Conservation (phyloP, 495 filamentous ascomycete genomes). For the Geoglossum glabrum region DNA sequence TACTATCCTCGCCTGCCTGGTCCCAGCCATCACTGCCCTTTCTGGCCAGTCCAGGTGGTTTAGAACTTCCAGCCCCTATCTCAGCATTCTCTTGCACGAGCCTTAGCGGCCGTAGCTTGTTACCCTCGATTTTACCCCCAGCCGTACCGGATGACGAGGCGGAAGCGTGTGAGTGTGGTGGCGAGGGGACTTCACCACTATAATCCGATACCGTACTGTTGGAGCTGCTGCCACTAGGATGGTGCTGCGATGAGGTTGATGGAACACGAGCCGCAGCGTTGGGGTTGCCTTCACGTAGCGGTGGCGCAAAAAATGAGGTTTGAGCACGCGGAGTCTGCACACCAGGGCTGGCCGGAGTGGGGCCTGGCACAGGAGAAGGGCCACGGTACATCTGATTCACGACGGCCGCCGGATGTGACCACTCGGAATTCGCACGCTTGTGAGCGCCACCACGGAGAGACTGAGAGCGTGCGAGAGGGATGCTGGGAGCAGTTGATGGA, state of each 20-base stretch:
- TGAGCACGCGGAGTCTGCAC: conserved; percentile 8
- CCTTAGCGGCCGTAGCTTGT: conserved; percentile 64
- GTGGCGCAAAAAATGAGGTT: conserved; percentile 28
- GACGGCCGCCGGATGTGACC: conserved; percentile 38
- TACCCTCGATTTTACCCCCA: conserved; percentile 41
- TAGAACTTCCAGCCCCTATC: conserved; percentile 8
- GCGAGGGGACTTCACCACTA: neutral
- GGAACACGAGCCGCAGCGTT: neutral
- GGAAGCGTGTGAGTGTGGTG: conserved; percentile 2
- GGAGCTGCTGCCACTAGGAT: conserved; percentile 31
- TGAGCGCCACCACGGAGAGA: conserved; percentile 34
- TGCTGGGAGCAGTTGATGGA: conserved; percentile 64
- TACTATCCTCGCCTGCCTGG: conserved; percentile 10
- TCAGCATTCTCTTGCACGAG: conserved; percentile 53
- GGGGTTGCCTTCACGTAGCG: conserved; percentile 15
- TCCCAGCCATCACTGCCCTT: conserved; percentile 16
- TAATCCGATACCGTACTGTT: conserved; percentile 26
- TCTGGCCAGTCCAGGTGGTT: conserved; percentile 16
- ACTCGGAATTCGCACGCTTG: conserved; percentile 49
- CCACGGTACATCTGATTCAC: conserved; percentile 74
- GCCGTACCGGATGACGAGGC: conserved; percentile 3
- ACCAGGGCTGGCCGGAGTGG: conserved; percentile 21
- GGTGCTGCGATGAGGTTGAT: conserved; percentile 6
- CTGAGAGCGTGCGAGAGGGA: conserved; percentile 49
- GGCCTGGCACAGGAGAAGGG: conserved; percentile 20